These are phyloP conservation scores for Venturiaceae sp. DNA, from an alignment of 2,329 filamentous ascomycete genomes.

Conservation along the genomic window DNA sequence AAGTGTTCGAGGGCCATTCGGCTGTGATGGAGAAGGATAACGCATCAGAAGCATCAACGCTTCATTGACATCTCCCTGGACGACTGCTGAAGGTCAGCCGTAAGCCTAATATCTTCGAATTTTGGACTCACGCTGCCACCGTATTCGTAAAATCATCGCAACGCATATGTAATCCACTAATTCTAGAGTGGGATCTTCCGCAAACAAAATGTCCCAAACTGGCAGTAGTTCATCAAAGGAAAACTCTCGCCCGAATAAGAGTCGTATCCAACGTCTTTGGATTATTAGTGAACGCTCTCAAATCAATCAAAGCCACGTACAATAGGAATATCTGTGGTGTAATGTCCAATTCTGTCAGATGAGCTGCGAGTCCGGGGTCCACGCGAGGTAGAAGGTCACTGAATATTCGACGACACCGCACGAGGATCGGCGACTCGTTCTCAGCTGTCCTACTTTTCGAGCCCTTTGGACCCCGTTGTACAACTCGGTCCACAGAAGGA, in stretches of 20 bases:
- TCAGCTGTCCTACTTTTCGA: constrained; percentile 11
- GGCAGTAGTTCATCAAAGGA: constrained; percentile 73
- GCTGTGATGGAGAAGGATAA: constrained; percentile 59
- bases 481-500: constrained; percentile 34
- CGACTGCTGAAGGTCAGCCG: constrained; percentile 40
- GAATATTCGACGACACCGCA: constrained; percentile 79
- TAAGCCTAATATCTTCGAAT: not conserved
- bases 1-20: constrained; percentile 64
- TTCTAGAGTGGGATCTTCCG: constrained; percentile 69
- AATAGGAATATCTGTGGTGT: constrained; percentile 96
- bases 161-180: constrained; percentile 87
- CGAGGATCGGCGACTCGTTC: constrained; percentile 63
- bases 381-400: constrained; percentile 66
- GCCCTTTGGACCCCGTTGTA: not conserved
- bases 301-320: constrained; percentile 33
- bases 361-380: constrained; percentile 73
- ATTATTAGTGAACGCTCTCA: not conserved
- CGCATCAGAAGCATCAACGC: constrained; percentile 75
- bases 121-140: constrained; percentile 65
- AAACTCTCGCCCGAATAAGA: constrained; percentile 90
- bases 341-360: constrained; percentile 76
- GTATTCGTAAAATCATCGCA: constrained; percentile 83
- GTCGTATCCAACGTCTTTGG: constrained; percentile 75
- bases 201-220: constrained; percentile 88
- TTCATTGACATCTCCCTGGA: constrained; percentile 73